Conservation (phyloP, 179 eudicot genomes). For the Carnegiea gigantea region DNA sequence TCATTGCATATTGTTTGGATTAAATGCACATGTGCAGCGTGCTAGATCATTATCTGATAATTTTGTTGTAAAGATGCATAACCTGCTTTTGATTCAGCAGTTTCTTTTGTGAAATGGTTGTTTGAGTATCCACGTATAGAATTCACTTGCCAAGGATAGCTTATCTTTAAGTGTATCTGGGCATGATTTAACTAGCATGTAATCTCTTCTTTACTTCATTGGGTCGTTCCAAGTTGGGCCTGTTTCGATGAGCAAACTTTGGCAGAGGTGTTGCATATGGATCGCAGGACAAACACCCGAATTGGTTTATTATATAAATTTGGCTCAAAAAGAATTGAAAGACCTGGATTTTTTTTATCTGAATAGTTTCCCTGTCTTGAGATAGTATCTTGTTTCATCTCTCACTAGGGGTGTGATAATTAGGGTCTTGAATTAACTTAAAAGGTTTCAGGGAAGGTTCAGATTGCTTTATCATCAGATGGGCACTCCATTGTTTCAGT, state of each 20-base stretch:
- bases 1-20: background rate
- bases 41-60: background rate
- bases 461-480: too few species aligned
- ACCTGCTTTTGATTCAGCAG: background rate
- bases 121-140: background rate
- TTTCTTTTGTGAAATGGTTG: background rate
- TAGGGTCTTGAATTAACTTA: too few species aligned
- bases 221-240: background rate
- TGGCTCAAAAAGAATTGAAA: background rate
- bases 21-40: background rate
- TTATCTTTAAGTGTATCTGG: background rate
- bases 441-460: too few species aligned
- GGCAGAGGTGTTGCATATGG: background rate
- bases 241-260: background rate
- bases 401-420: too few species aligned
- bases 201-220: background rate
- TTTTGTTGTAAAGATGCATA: background rate
- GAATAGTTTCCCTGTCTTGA: background rate
- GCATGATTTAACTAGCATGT: background rate
- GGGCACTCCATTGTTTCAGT: too few species aligned
- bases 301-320: too few species aligned
- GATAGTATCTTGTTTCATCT: background rate
- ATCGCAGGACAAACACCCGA: background rate
- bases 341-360: background rate
- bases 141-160: background rate